Percentiles rank a stretch among this genome's conserved stretches.
Evolutionary conservation across 345 rosid species (phyloP).

Genomic region (Salix dunnii): DNA sequence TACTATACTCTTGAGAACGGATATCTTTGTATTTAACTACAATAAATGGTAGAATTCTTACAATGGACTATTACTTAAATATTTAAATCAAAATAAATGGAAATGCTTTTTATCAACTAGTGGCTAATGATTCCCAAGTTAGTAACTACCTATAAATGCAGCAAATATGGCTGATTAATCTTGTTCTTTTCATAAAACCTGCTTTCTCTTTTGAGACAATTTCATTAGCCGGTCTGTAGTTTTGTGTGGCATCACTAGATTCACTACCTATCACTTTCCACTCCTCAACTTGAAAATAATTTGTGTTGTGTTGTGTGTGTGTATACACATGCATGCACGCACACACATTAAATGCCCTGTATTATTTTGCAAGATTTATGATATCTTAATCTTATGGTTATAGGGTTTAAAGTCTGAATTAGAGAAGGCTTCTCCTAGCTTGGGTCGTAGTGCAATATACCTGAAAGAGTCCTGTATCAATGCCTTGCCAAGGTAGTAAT

Average conservation of each 20-base stretch:
- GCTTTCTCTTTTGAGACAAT: neutral
- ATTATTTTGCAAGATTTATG: neutral
- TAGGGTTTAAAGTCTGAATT: constrained; percentile 91
- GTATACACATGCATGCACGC: neutral
- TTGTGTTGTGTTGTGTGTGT: neutral
- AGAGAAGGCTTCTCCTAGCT: constrained; percentile 87
- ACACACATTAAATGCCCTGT: neutral
- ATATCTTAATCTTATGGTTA: constrained; percentile 8
- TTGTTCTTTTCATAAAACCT: neutral
- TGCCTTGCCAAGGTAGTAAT: constrained; percentile 81
- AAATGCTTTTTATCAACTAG: neutral
- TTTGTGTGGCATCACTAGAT: neutral
- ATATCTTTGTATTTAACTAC: neutral
- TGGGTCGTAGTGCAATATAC: constrained; percentile 82
- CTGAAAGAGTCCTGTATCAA: constrained; percentile 77
- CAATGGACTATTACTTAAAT: neutral
- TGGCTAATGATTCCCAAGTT: neutral
- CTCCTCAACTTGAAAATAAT: neutral
- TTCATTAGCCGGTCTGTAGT: neutral
- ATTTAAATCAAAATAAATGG: neutral
- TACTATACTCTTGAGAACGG: neutral
- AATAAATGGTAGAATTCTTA: neutral
- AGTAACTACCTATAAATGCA: neutral
- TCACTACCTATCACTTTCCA: neutral
- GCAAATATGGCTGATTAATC: neutral